Evolutionary conservation across 345 rosid species (phyloP), one percentile per base, ranked within the genome.

Genomic region (Durio zibethinus): DNA sequence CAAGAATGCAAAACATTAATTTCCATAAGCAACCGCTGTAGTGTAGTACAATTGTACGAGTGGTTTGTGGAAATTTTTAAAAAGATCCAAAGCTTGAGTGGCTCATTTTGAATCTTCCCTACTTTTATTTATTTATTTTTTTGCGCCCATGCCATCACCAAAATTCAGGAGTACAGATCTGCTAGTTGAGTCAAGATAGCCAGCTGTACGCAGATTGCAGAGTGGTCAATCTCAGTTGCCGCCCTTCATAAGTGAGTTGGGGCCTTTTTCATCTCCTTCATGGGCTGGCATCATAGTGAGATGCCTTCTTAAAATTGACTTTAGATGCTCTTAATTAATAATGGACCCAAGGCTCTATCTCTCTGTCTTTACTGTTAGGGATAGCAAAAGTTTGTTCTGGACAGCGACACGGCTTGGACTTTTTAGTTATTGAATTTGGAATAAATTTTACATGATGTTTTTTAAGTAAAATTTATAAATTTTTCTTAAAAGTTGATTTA

Each of bases 241-340:
- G 73, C 73, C 73, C 73, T 69, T 47, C 57, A 69, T 69, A 25
- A 69, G 38, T 47, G 73, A 64, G 36, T 36, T 27, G 73, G 73
- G 73, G 57, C 73, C 73, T 45, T 45, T 69, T 11, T 69, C 38
- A n/a, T 43, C 23, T 69, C 73, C 9, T 23, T 7, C 54, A 43
- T 68, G 52, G 52, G n/a, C n/a, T n/a, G n/a, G n/a, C n/a, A n/a
- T n/a, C n/a, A n/a, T n/a, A n/a, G n/a, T n/a, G n/a, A 23, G 27
- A 20, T 35, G 12, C 42, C 21, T 23, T 62, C 0, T 33, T 7
- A 16, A 31, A 61, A 12, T 21, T 42, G 35, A 45, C 11, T 42
- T n/a, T 67, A 6, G 9, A 25, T 18, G 53, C 43, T 68, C 45
- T 4, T 23, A 25, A 27, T 68, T 14, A 45, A 25, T 1, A 47